These are phyloP conservation scores for Fusarium devonianum DNA, from an alignment of 2,329 filamentous ascomycete species.

Conservation along the genomic window DNA sequence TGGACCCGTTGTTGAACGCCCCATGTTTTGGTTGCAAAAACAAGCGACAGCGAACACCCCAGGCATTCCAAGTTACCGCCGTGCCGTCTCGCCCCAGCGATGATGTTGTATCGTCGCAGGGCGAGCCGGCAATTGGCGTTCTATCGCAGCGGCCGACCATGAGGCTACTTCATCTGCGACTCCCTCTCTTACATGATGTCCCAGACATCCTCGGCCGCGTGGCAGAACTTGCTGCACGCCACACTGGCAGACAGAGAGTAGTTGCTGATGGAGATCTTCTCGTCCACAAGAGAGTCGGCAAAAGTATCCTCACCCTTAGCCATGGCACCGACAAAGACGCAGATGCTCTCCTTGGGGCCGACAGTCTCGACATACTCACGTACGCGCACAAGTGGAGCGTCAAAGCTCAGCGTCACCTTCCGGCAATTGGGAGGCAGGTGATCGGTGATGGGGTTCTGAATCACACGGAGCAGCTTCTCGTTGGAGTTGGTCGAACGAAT, in stretches of 20 bases:
- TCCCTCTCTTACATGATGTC: constrained; percentile 76
- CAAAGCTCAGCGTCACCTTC: constrained; percentile 96
- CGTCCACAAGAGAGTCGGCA: constrained; percentile 91
- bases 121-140: constrained; percentile 44
- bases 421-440: constrained; percentile 96
- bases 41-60: constrained; percentile 76
- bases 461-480: constrained; percentile 96
- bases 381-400: constrained; percentile 85
- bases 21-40: constrained; percentile 87
- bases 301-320: constrained; percentile 96
- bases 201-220: constrained; percentile 97
- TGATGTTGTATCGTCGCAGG: constrained; percentile 77
- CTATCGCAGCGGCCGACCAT: constrained; percentile 30
- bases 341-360: constrained; percentile 86
- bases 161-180: constrained; percentile 14
- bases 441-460: constrained; percentile 97
- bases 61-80: constrained; percentile 67
- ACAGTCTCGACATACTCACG: constrained; percentile 87
- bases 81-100: constrained; percentile 53
- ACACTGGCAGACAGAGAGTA: constrained; percentile 97
- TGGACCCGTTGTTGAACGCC: constrained; percentile 80
- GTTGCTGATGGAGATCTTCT: constrained; percentile 98
- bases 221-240: constrained; percentile 99
- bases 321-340: constrained; percentile 98
- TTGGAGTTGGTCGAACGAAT: constrained; percentile 97